Evolutionary conservation across 2,329 filamentous ascomycete species (phyloP).

Genomic region (Colletotrichum chrysophilum): DNA sequence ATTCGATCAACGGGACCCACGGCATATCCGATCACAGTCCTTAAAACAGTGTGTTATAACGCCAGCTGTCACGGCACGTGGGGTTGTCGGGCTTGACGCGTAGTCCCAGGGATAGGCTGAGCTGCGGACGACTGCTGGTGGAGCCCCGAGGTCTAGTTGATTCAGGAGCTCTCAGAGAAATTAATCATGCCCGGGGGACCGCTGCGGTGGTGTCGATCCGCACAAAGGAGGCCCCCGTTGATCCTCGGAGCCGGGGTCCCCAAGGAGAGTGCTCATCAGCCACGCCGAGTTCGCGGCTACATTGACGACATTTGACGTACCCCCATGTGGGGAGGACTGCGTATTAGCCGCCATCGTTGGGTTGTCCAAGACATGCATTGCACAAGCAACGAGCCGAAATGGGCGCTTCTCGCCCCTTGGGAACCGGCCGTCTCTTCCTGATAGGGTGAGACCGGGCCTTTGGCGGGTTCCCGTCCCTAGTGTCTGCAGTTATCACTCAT

Average conservation of each 20-base stretch:
- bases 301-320: not conserved
- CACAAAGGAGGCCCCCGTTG: not conserved
- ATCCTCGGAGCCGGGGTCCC: not conserved
- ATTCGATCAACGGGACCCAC: not conserved
- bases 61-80: constrained; percentile 10
- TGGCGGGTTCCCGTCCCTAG: not conserved
- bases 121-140: not conserved
- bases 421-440: not conserved
- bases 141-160: not conserved
- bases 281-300: not conserved
- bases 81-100: not conserved
- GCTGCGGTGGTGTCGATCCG: constrained; percentile 5
- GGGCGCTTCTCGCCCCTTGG: not conserved
- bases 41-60: constrained; percentile 6
- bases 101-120: not conserved
- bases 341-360: not conserved
- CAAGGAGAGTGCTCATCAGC: not conserved
- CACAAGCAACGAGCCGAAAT: constrained; percentile 1
- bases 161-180: constrained; percentile 16
- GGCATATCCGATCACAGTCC: not conserved
- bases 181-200: not conserved
- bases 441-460: constrained; percentile 2
- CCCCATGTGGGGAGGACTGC: not conserved
- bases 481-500: constrained; percentile 13
- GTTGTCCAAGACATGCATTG: not conserved